Base-by-base conservation (phyloP, 305 asterid genomes). In the Solanum hybrid region DNA sequence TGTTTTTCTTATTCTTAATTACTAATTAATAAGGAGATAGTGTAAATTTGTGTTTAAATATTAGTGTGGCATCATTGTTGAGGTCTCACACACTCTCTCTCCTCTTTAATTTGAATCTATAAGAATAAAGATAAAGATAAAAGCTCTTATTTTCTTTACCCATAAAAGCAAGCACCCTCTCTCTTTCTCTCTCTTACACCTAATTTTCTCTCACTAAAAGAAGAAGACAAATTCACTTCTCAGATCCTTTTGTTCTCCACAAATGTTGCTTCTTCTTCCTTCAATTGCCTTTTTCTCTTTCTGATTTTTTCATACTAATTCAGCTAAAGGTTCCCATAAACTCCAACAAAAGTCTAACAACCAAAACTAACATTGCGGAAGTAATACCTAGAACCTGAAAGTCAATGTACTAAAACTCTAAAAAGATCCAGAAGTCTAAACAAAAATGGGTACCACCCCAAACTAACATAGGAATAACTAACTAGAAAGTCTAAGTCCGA, bases 51-150 rank as follows among this genome's bases (percentile, higher is more conserved):
- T 39, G 87, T 82, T 83, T 46, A 83, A 83, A 46, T 83, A 46
- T 46, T 46, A 83, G 67, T 6, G 87, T 28, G 73, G 39, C 73
- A 64, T 82, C 71, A 16, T 42, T 36, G 64, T 46, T 46, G 64
- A 14, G 64, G 64, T 46, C 64, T 46, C 64, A 40, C 51, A 12
- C 51, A 11, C 86, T 1, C 8, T 14, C 6, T 26, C n/a, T 6
- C 3, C 1, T 28, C 87, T 83, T 83, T 83, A 83, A 83, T 83
- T 83, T 83, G 73, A 83, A 42, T 73, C 73, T 83, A 83, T 83
- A 83, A 83, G 39, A 83, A 83, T 83, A 83, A 83, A 83, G 73
- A 83, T 28, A 83, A 83, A 28, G 71, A 83, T 46, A 83, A 83
- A 83, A 28, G 39, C 29, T 83, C 87, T 46, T 36, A 28, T 28